Base-by-base conservation (phyloP, 345 rosid species). In the Durio zibethinus region DNA sequence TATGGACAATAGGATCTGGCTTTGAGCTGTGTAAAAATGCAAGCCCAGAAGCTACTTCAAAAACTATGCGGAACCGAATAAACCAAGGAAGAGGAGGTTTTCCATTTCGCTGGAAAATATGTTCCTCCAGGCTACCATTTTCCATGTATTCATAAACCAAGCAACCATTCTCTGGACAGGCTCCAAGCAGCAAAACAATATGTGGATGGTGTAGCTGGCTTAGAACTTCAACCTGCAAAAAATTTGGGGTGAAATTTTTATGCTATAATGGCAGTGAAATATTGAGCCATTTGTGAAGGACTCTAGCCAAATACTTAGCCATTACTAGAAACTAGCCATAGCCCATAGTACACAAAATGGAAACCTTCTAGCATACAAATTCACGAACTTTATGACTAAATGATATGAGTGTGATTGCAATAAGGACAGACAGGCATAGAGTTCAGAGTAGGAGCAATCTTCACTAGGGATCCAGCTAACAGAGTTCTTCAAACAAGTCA, bases 1-100 rank as follows among this genome's bases (percentile, higher is more conserved):
- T 87, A 83, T 94, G 98, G 65, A 94, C 91, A 18, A 92, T 80
- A 11, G 98, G 94, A 35, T 88, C 93, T 2, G 98, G 97, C 82
- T 91, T 94, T 33, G 98, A 91, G 89, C 86, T 92, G 90, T 94
- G 98, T 69, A 94, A 87, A 82, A 94, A 94, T 23, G 97, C 89
- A 53, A 92, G 83, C 65, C 92, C 98, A 78, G 93, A 90, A 33
- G 93, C 98, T 42, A 88, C 88, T 88, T 94, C 97, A 52, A 91
- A 94, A 50, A 79, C 82, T 83, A 92, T 89, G 66, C 82, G 87
- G 86, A 92, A 92, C 77, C 94, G 89, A 64, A 87, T 82, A 77
- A 85, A 86, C 97, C 97, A 94, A 72, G 98, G 89, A 81, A 94
- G 97, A 74, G 93, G 71, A 35, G 86, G 87, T 72, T 90, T 92